These are phyloP conservation scores for Calycina herbarum DNA, from an alignment of 2,329 filamentous ascomycete species.

Conservation along the genomic window DNA sequence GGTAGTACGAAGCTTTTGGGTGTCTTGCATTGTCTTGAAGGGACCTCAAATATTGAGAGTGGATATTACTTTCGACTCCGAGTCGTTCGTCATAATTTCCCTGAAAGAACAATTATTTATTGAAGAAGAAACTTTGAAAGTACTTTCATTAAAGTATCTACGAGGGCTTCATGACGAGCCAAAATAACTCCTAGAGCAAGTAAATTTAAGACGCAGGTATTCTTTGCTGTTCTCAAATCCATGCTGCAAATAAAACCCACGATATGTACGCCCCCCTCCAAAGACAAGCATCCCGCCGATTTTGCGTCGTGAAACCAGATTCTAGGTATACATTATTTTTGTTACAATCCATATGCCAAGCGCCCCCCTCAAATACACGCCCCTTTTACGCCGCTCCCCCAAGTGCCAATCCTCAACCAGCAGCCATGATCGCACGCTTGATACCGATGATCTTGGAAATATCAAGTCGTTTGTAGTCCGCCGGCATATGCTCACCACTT, in stretches of 20 bases:
- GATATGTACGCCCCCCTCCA: neutral
- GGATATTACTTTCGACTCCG: too few relatives aligned
- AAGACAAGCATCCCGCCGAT: neutral
- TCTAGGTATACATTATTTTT: conserved; percentile 2
- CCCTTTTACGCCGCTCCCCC: neutral
- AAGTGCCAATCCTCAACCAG: neutral
- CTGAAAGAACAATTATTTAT: neutral
- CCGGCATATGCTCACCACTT: conserved; percentile 74
- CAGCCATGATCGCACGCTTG: conserved; percentile 31
- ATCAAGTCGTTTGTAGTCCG: conserved; percentile 41
- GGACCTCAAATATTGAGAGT: too few relatives aligned
- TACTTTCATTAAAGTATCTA: neutral
- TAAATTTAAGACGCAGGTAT: neutral
- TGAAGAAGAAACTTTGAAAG: neutral
- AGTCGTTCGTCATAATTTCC: too few relatives aligned
- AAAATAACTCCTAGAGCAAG: neutral
- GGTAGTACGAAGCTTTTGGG: neutral
- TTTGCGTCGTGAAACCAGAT: conserved; percentile 4
- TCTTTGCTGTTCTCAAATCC: neutral
- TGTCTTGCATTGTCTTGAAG: too few relatives aligned
- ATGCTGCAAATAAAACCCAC: neutral
- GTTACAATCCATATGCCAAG: neutral
- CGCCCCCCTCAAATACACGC: neutral
- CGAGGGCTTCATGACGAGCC: neutral
- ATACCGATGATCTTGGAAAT: conserved; percentile 34